Evolutionary conservation across 2,329 filamentous ascomycete genomes (phyloP).

Genomic region (Rhinocladiella similis): DNA sequence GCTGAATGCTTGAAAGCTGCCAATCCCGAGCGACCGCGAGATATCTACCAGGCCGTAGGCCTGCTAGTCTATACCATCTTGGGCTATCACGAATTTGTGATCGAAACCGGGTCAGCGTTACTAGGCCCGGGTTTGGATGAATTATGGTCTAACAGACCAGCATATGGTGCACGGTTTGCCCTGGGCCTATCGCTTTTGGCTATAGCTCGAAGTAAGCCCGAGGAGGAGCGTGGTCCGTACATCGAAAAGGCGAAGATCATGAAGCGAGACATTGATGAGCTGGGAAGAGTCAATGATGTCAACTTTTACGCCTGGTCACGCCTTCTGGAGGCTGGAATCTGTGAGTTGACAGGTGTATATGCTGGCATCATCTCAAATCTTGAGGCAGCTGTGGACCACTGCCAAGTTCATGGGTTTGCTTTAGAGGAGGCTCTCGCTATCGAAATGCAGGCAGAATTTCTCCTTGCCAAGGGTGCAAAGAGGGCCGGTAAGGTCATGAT

Average conservation of each 20-base stretch:
- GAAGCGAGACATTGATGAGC: slow-evolving; percentile 54
- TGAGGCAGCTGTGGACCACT: slow-evolving; percentile 61
- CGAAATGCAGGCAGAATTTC: slow-evolving; percentile 62
- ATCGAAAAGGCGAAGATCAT: slow-evolving; percentile 51
- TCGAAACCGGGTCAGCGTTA: slow-evolving; percentile 44
- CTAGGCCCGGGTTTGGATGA: slow-evolving; percentile 41
- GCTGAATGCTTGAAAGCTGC: slow-evolving; percentile 44
- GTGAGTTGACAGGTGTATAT: slow-evolving; percentile 50
- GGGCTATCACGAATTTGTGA: slow-evolving; percentile 46
- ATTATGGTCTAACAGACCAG: slow-evolving; percentile 48
- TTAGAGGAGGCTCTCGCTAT: slow-evolving; percentile 61
- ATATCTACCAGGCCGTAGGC: slow-evolving; percentile 56
- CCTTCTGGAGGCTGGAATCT: slow-evolving; percentile 56
- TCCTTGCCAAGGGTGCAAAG: slow-evolving; percentile 57
- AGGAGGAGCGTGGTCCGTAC: slow-evolving; percentile 46
- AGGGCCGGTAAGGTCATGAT: slow-evolving; percentile 59
- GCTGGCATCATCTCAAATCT: slow-evolving; percentile 49
- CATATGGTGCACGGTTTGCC: slow-evolving; percentile 47
- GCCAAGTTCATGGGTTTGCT: slow-evolving; percentile 57
- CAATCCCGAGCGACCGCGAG: slow-evolving; percentile 55
- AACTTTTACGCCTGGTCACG: slow-evolving; percentile 62
- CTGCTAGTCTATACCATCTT: slow-evolving; percentile 49
- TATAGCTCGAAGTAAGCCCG: slow-evolving; percentile 45
- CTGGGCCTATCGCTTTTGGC: slow-evolving; percentile 45
- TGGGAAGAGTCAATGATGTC: slow-evolving; percentile 54